Conservation (phyloP, 2,329 filamentous ascomycete genomes). For the Aspergillus quadricinctus region DNA sequence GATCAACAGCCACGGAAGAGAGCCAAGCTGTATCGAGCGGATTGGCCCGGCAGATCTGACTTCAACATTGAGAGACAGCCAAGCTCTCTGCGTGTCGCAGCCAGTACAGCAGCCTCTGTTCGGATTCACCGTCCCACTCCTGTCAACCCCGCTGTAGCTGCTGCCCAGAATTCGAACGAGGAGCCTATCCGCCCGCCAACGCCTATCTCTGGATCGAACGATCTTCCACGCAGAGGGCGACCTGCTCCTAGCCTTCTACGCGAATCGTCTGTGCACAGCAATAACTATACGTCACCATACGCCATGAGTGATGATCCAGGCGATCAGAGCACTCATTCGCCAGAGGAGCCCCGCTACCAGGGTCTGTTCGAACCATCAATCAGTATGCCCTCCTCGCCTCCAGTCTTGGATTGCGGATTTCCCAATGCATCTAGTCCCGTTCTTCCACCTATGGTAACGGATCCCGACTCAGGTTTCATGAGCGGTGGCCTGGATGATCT, state of each 20-base stretch:
- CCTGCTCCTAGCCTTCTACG: constrained; percentile 53
- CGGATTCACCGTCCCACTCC: constrained; percentile 73
- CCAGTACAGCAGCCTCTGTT: constrained; percentile 83
- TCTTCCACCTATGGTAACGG: constrained; percentile 55
- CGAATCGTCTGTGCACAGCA: constrained; percentile 54
- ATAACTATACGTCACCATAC: constrained; percentile 40
- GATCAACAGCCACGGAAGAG: constrained; percentile 68
- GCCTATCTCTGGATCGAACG: constrained; percentile 35
- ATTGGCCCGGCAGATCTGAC: constrained; percentile 66
- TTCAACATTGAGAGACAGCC: constrained; percentile 64
- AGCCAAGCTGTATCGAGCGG: constrained; percentile 69
- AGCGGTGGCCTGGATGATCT: constrained; percentile 70
- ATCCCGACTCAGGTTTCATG: constrained; percentile 75
- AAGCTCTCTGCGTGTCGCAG: constrained; percentile 82
- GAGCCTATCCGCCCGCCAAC: constrained; percentile 46
- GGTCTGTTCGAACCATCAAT: constrained; percentile 63
- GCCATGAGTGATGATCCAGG: constrained; percentile 32
- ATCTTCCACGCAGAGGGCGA: constrained; percentile 28
- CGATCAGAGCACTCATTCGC: constrained; percentile 47
- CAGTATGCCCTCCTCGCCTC: constrained; percentile 86
- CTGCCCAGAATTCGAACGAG: constrained; percentile 32
- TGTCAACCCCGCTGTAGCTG: constrained; percentile 35
- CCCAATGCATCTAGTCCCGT: constrained; percentile 76
- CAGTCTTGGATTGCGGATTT: constrained; percentile 62
- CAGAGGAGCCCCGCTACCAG: constrained; percentile 48